phyloP scores from a whole-genome alignment of 768 basidiomycete species.

The Peribolospora baueri region DNA sequence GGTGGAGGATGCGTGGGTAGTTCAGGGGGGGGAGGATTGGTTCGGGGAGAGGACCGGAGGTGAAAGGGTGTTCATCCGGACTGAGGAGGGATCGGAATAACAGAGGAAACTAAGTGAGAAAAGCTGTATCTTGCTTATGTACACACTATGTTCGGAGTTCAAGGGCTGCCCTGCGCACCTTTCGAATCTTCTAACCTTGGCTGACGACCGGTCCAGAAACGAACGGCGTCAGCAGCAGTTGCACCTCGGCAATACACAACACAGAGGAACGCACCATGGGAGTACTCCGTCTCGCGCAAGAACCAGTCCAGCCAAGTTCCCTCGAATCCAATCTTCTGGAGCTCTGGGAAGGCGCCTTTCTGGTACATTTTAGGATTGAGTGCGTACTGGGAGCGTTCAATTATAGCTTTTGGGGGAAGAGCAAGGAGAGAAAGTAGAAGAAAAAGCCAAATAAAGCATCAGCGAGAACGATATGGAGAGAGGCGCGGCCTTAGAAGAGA shows the following conservation, averaged over 20 bases:
- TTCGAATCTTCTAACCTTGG: slow-evolving; percentile 82
- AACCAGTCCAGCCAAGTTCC: slow-evolving; percentile 98
- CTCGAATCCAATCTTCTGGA: slow-evolving; percentile 43
- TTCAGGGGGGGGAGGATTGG: slow-evolving; percentile 51
- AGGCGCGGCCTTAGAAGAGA: neutral
- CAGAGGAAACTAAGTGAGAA: neutral
- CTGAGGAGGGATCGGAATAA: slow-evolving; percentile 23
- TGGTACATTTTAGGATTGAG: slow-evolving; percentile 77
- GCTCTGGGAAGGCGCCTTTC: slow-evolving; percentile 46
- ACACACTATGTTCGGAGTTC: too few relatives aligned
- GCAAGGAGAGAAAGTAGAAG: neutral
- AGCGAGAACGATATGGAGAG: neutral
- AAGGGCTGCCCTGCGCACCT: slow-evolving; percentile 29
- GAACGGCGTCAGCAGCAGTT: neutral
- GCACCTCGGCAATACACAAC: neutral
- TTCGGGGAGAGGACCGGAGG: slow-evolving; percentile 38
- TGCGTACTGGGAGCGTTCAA: slow-evolving; percentile 91
- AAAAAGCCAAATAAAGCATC: neutral
- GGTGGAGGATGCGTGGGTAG: slow-evolving; percentile 54
- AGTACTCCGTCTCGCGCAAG: slow-evolving; percentile 74
- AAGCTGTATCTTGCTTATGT: neutral
- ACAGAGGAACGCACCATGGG: slow-evolving; percentile 49
- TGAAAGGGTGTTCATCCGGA: slow-evolving; percentile 96
- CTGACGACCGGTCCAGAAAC: slow-evolving; percentile 22
- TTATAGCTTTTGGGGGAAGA: slow-evolving; percentile 31